phyloP scores from a whole-genome alignment of 2,329 filamentous ascomycete genomes.

The Exophiala xenobiotica region DNA sequence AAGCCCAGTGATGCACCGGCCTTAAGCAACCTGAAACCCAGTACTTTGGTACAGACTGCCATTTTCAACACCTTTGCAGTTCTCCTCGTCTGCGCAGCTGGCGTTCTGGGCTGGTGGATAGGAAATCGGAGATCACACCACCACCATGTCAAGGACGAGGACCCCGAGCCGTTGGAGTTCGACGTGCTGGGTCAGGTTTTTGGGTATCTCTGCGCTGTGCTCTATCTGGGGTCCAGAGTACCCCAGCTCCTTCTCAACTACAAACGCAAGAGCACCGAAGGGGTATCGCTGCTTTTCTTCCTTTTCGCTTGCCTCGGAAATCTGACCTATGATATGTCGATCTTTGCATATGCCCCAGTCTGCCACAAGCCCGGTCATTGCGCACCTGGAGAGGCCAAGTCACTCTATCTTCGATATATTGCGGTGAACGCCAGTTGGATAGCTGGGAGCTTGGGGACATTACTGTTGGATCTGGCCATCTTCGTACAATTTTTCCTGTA shows the following conservation, averaged over 20 bases:
- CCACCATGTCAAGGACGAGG: conserved; percentile 39
- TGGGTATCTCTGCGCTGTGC: conserved; percentile 83
- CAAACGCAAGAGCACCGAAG: conserved; percentile 87
- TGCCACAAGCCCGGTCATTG: conserved; percentile 58
- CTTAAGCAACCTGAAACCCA: conserved; percentile 34
- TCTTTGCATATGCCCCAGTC: conserved; percentile 81
- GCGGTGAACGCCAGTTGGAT: conserved; percentile 90
- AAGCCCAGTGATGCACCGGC: conserved; percentile 35
- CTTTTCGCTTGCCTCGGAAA: conserved; percentile 96
- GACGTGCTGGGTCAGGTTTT: conserved; percentile 83
- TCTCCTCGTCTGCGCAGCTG: conserved; percentile 78
- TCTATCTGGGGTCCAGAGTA: conserved; percentile 86
- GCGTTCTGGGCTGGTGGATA: conserved; percentile 82
- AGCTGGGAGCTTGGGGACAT: conserved; percentile 80
- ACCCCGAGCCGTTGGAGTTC: conserved; percentile 58
- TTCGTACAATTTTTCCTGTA: conserved; percentile 94
- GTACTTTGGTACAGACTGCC: conserved; percentile 49
- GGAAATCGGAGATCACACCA: conserved; percentile 43
- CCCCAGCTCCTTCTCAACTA: conserved; percentile 93
- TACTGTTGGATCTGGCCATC: conserved; percentile 80
- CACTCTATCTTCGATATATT: conserved; percentile 76
- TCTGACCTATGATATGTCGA: conserved; percentile 86
- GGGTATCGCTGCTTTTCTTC: conserved; percentile 92
- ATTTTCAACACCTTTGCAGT: conserved; percentile 75
- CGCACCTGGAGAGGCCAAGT: conserved; percentile 61